Conservation (phyloP, 2,329 filamentous ascomycete species). For the Colletotrichum sublineola region DNA sequence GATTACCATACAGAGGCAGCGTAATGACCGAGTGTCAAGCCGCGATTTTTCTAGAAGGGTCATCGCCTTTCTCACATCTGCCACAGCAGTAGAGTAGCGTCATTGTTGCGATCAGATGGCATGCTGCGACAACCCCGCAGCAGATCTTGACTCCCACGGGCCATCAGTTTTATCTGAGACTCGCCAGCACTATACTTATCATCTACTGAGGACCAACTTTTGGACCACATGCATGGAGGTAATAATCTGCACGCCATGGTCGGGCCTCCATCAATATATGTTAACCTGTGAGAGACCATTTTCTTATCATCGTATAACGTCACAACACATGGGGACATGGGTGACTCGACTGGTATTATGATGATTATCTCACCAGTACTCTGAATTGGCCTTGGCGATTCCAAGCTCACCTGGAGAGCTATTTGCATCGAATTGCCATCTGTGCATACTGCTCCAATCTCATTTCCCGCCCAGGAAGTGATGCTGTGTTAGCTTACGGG, state of each 20-base stretch:
- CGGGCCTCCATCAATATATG: not conserved
- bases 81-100: not conserved
- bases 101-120: not conserved
- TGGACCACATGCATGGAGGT: not conserved
- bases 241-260: not conserved
- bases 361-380: not conserved
- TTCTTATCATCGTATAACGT: not conserved
- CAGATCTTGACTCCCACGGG: too few species aligned
- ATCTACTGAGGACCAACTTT: not conserved
- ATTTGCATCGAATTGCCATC: not conserved
- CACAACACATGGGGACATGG: not conserved
- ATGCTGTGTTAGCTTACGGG: not conserved
- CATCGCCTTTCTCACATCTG: not conserved
- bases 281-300: accelerated
- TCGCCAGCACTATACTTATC: not conserved
- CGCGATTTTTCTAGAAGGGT: not conserved
- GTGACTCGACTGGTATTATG: not conserved
- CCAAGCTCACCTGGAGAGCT: not conserved
- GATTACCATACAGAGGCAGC: too few species aligned
- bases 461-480: not conserved
- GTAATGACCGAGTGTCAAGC: too few species aligned
- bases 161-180: not conserved
- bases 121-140: too few species aligned
- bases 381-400: not conserved
- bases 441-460: not conserved